These are phyloP conservation scores for Leccinum huronense DNA, from an alignment of 1,284 basidiomycete genomes.

Conservation along the genomic window DNA sequence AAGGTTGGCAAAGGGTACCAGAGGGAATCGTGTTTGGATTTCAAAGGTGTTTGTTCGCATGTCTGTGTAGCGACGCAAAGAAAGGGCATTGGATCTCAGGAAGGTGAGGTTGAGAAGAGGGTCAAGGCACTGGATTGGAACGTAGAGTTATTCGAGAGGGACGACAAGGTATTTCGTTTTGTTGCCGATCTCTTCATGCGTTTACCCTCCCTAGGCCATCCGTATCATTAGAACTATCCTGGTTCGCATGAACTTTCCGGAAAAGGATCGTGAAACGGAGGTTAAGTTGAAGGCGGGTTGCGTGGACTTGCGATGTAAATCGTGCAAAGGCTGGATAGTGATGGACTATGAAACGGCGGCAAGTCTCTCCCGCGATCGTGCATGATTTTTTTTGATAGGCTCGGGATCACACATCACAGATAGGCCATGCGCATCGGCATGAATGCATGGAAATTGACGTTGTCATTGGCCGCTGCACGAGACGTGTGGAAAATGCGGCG, in stretches of 20 bases:
- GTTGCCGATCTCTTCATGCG: neutral
- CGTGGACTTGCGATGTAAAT: slow-evolving; percentile 43
- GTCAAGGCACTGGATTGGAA: slow-evolving; percentile 44
- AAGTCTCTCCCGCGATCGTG: slow-evolving; percentile 18
- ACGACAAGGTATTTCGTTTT: slow-evolving; percentile 47
- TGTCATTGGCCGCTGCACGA: slow-evolving; percentile 13
- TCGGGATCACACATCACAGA: slow-evolving; percentile 35
- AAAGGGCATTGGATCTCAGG: neutral
- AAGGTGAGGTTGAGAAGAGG: neutral
- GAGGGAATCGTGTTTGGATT: slow-evolving; percentile 49
- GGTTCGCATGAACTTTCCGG: slow-evolving; percentile 12
- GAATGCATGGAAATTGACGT: slow-evolving; percentile 47
- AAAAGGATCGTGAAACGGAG: neutral
- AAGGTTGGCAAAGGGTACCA: slow-evolving; percentile 34
- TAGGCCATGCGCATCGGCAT: slow-evolving; percentile 63
- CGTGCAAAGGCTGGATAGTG: slow-evolving; percentile 51
- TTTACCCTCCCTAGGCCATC: slow-evolving; percentile 39
- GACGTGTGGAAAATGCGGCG: neutral
- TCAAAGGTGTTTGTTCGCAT: slow-evolving; percentile 56
- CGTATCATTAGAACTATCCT: slow-evolving; percentile 41
- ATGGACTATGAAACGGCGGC: slow-evolving; percentile 55
- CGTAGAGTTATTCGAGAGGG: slow-evolving; percentile 50
- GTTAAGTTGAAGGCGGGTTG: neutral
- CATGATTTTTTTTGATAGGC: neutral
- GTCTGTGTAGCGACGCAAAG: slow-evolving; percentile 38